A percentile compares a stretch with the other conserved stretches of the same genome.
These are phyloP conservation scores for Cucumis melo DNA, from an alignment of 306 rosid species.

Conservation along the genomic window DNA sequence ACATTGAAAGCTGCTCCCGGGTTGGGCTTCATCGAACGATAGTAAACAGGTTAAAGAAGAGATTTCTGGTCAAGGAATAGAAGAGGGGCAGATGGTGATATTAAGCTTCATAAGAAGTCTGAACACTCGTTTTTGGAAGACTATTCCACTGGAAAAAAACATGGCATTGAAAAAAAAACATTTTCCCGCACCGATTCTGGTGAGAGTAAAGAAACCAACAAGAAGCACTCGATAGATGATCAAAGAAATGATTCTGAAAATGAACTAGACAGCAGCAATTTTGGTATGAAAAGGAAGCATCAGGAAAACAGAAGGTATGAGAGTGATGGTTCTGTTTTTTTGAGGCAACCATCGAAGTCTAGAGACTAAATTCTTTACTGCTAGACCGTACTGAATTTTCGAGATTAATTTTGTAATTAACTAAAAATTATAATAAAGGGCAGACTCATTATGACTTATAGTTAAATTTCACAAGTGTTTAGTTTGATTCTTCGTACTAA, in stretches of 20 bases:
- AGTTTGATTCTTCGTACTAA: neutral
- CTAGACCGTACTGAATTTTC: too few relatives aligned
- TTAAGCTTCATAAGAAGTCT: constrained; percentile 22
- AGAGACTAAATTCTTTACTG: too few relatives aligned
- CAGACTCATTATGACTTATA: too few relatives aligned
- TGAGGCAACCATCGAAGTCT: neutral
- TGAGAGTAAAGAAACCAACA: constrained; percentile 24
- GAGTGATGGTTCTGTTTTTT: too few relatives aligned
- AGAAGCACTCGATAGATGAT: neutral
- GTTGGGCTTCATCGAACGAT: constrained; percentile 27
- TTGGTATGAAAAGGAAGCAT: constrained; percentile 36
- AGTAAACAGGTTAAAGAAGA: constrained; percentile 32
- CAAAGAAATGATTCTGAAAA: neutral
- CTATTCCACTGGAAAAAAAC: constrained; percentile 36
- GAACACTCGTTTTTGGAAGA: constrained; percentile 86
- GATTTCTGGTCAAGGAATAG: constrained; percentile 26
- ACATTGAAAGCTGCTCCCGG: constrained; percentile 75
- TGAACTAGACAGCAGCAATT: constrained; percentile 21
- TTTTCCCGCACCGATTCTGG: constrained; percentile 10
- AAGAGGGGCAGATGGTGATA: constrained; percentile 26
- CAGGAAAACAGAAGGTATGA: constrained; percentile 28
- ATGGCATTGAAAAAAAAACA: constrained; percentile 29
- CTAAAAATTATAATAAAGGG: too few relatives aligned
- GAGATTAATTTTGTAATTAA: too few relatives aligned
- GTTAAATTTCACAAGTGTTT: neutral